phyloP scores from a whole-genome alignment of 2,329 filamentous ascomycete genomes.

The Beauveria caledonica region DNA sequence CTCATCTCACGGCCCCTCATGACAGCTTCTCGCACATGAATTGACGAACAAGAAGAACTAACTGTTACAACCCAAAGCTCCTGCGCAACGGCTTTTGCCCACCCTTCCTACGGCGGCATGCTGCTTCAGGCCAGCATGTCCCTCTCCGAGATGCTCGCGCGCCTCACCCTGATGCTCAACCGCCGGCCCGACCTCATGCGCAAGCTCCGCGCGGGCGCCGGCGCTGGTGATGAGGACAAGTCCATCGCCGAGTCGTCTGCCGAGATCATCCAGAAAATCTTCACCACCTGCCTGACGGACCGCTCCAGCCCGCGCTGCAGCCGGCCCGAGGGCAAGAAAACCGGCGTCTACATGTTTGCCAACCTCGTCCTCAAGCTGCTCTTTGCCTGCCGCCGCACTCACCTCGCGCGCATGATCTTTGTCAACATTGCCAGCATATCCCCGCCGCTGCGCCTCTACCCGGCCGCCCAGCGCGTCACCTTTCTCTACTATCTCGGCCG shows the following conservation, averaged over 20 bases:
- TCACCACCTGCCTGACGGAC: slow-evolving; percentile 82
- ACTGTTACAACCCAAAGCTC: slow-evolving; percentile 42
- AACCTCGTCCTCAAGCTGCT: slow-evolving; percentile 85
- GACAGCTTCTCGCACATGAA: background rate
- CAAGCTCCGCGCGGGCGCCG: slow-evolving; percentile 53
- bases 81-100: slow-evolving; percentile 72
- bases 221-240: slow-evolving; percentile 52
- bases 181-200: slow-evolving; percentile 69
- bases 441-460: slow-evolving; percentile 72
- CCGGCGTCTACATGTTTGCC: slow-evolving; percentile 84
- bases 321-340: slow-evolving; percentile 72
- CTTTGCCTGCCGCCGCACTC: slow-evolving; percentile 78
- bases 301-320: slow-evolving; percentile 54
- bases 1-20: background rate
- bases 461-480: slow-evolving; percentile 78
- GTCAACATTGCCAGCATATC: slow-evolving; percentile 78
- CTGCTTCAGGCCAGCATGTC: slow-evolving; percentile 78
- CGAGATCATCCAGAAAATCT: slow-evolving; percentile 83
- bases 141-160: slow-evolving; percentile 70
- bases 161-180: slow-evolving; percentile 77
- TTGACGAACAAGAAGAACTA: background rate
- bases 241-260: slow-evolving; percentile 80
- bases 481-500: slow-evolving; percentile 92
- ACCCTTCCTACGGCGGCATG: slow-evolving; percentile 70
- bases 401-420: slow-evolving; percentile 81